These are phyloP conservation scores for Calonectria pseudoreteaudii DNA, from an alignment of 2,329 filamentous ascomycete genomes.

Conservation along the genomic window DNA sequence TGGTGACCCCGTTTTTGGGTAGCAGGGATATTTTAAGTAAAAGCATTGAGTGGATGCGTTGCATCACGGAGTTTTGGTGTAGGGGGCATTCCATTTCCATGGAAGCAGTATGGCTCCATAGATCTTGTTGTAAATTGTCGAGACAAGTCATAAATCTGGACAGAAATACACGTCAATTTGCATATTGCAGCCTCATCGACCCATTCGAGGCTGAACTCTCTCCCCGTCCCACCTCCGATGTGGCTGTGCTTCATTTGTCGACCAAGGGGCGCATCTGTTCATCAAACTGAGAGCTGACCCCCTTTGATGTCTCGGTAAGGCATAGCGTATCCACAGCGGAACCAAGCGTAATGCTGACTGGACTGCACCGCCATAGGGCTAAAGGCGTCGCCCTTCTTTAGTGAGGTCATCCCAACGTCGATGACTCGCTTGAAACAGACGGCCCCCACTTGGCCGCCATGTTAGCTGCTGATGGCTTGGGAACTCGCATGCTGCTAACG, in stretches of 20 bases:
- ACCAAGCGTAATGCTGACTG: background rate
- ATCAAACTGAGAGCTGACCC: background rate
- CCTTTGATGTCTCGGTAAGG: background rate
- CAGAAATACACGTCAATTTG: background rate
- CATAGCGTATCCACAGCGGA: background rate
- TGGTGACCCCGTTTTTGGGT: slow-evolving; percentile 62
- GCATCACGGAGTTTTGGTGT: background rate
- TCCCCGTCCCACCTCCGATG: background rate
- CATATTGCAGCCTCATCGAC: background rate
- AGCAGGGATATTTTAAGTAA: background rate
- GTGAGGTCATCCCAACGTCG: background rate
- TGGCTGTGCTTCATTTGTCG: background rate
- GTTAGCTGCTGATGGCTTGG: background rate
- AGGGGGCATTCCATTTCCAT: background rate
- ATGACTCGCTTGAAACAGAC: background rate
- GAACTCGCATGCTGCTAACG: background rate
- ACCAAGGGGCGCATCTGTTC: background rate
- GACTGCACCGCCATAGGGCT: background rate
- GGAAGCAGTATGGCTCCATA: background rate
- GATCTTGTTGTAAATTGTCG: background rate
- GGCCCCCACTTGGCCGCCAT: background rate
- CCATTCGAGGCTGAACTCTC: background rate
- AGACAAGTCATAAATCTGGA: background rate
- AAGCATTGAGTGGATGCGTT: background rate
- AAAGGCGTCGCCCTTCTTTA: too few relatives aligned